These are phyloP conservation scores for Geotrichum cucujoidarum DNA, from an alignment of 1,139 yeast species.

Conservation along the genomic window DNA sequence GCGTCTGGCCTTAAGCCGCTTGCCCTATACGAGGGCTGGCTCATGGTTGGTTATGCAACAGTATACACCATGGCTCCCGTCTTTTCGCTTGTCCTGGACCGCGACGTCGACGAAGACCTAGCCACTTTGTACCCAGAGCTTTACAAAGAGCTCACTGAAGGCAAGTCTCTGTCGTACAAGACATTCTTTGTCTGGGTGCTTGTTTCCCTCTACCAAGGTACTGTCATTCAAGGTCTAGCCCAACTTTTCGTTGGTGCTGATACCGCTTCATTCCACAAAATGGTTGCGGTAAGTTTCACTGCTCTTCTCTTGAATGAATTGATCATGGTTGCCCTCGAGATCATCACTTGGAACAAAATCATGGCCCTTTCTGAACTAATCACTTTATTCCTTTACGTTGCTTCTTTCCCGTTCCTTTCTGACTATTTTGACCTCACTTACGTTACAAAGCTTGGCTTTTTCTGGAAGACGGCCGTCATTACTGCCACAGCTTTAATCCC, in stretches of 20 bases:
- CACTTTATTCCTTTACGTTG: slow-evolving; percentile 63
- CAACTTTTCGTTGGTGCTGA: slow-evolving; percentile 69
- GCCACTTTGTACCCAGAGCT: slow-evolving; percentile 92
- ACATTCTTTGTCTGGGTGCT: slow-evolving; percentile 91
- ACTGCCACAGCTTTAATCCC: slow-evolving; percentile 74
- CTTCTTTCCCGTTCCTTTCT: slow-evolving; percentile 71
- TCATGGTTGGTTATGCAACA: slow-evolving; percentile 98
- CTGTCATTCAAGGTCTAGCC: slow-evolving; percentile 67
- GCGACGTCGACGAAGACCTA: slow-evolving; percentile 84
- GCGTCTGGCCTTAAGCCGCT: slow-evolving; percentile 86
- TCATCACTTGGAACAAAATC: slow-evolving; percentile 78
- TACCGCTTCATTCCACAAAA: slow-evolving; percentile 50
- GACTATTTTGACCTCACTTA: slow-evolving; percentile 78
- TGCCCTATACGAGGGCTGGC: slow-evolving; percentile 91
- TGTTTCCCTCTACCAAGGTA: slow-evolving; percentile 84
- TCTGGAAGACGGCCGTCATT: slow-evolving; percentile 65
- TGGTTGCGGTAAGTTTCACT: slow-evolving; percentile 84
- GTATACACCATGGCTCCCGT: slow-evolving; percentile 98
- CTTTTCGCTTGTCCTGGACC: slow-evolving; percentile 84
- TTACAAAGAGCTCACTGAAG: slow-evolving; percentile 85
- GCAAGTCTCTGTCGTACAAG: slow-evolving; percentile 75
- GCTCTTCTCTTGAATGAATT: slow-evolving; percentile 79
- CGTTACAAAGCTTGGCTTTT: slow-evolving; percentile 52
- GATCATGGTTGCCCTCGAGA: slow-evolving; percentile 88
- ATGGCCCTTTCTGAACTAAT: slow-evolving; percentile 72